Evolutionary conservation across 176 grass and related monocot species (phyloP), one percentile per base, ranked within the genome.

Genomic region (Oryza officinalis): DNA sequence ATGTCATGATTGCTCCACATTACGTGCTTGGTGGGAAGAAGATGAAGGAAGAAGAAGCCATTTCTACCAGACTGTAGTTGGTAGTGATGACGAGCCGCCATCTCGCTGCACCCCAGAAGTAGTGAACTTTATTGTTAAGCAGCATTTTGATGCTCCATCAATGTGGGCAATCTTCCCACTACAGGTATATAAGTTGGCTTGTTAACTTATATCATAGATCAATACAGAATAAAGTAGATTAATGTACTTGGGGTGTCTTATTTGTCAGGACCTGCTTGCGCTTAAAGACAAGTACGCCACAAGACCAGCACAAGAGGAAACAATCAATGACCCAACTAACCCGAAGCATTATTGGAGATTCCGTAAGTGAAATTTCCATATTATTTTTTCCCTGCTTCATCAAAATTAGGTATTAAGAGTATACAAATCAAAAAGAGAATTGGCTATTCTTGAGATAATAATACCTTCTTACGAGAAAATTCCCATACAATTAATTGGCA

Each of bases 141-240:
- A 99, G 80, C 93, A 99, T 81, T 92, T 94, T 12, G 89, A 90
- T 64, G 74, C 91, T 72, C 97, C 97, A 14, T 92, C 93, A 69
- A 99, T 96, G 93, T 99, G 97, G 97, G 89, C 97, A 75, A 99
- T 99, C 75, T 96, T 99, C 80, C 96, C 96, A 26, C 84, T 99
- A 74, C 96, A 99, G 96, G 93, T 99, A 81, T 27, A 35, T 5
- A 71, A 33, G 83, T 85, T 81, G 8, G n/a, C 20, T 61, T 25
- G n/a, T 61, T 61, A 79, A 74, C 60, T 46, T 68, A 27, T 65
- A 65, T 45, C 50, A 71, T 26, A 43, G 32, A 63, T 76, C 22
- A 66, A 65, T 20, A 57, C 38, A 84, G 6, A 87, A 54, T n/a
- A 63, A 69, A 86, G 18, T 46, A 78, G 37, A 47, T 59, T 12